These are phyloP conservation scores for Vaucheria bursata DNA, from an alignment of 352 stramenopile genomes.

Conservation along the genomic window DNA sequence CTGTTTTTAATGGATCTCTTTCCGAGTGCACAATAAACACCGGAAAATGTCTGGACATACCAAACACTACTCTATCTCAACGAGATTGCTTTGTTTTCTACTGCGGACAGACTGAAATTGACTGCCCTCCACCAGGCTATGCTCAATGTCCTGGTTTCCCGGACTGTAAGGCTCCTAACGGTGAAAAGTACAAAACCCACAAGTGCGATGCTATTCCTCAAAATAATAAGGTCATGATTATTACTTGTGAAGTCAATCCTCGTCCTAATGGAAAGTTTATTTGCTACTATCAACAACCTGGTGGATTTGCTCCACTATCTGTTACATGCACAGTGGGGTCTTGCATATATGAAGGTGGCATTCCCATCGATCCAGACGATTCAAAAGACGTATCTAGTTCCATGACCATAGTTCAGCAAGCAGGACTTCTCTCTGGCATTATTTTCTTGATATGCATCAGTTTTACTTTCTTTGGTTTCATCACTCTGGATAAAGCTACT, in stretches of 20 bases:
- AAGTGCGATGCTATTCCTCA: slow-evolving; percentile 12
- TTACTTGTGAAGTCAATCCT: slow-evolving; percentile 20
- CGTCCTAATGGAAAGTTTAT: slow-evolving; percentile 13
- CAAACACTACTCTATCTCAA: slow-evolving; percentile 5
- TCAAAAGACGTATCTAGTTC: neutral
- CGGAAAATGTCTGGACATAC: slow-evolving; percentile 21
- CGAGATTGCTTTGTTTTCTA: slow-evolving; percentile 17
- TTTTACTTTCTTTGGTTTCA: neutral
- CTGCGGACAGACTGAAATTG: slow-evolving; percentile 14
- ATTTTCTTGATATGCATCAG: neutral
- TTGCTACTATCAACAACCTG: slow-evolving; percentile 33
- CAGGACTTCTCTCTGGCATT: neutral
- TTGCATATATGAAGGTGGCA: slow-evolving; percentile 19
- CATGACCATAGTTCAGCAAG: neutral
- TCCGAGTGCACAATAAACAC: slow-evolving; percentile 20
- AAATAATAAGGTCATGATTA: slow-evolving; percentile 15
- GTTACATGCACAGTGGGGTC: slow-evolving; percentile 21
- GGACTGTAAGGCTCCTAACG: slow-evolving; percentile 1
- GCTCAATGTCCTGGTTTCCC: slow-evolving; percentile 26
- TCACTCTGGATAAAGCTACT: neutral
- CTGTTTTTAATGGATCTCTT: slow-evolving; percentile 29
- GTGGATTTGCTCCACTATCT: slow-evolving; percentile 20
- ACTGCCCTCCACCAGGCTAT: slow-evolving; percentile 23
- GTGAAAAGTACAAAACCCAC: slow-evolving; percentile 17
- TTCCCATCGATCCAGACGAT: neutral